phyloP scores from a whole-genome alignment of 495 filamentous ascomycete genomes.

The Hyaloscypha hepaticicola region DNA sequence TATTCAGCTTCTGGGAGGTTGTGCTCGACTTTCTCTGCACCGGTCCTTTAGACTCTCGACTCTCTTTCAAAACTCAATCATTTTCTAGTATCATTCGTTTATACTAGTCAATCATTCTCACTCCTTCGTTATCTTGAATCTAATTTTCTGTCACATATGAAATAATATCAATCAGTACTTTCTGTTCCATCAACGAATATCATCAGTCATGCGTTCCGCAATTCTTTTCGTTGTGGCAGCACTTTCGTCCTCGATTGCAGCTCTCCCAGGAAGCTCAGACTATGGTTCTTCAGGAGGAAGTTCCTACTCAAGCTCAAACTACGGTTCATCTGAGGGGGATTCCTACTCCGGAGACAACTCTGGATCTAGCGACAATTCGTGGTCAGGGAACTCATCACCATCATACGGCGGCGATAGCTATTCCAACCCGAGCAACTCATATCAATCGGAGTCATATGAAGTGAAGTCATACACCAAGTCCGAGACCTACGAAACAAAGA shows the following conservation, averaged over 20 bases:
- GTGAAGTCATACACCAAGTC: not conserved
- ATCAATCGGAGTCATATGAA: not conserved
- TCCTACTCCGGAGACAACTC: slow-evolving; percentile 4
- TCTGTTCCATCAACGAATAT: not conserved
- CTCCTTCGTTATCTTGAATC: not conserved
- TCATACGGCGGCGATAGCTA: slow-evolving; percentile 6
- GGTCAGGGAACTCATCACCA: not conserved
- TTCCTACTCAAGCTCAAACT: not conserved
- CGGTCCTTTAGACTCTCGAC: not conserved
- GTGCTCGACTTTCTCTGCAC: not conserved
- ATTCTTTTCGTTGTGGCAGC: not conserved
- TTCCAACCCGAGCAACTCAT: not conserved
- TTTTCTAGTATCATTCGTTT: slow-evolving; percentile 9
- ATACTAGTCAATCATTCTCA: slow-evolving; percentile 4
- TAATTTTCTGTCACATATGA: not conserved
- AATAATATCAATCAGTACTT: not conserved
- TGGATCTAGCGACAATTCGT: not conserved
- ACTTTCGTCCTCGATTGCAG: not conserved
- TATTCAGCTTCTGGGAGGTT: not conserved
- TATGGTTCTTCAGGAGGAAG: not conserved
- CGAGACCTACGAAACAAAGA: not conserved
- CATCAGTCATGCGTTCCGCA: not conserved
- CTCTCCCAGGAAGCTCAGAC: slow-evolving; percentile 3
- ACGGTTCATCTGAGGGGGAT: not conserved
- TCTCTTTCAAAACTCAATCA: not conserved